Base-by-base conservation (phyloP, 2,329 filamentous ascomycete genomes). In the Fusarium pseudonygamai region DNA sequence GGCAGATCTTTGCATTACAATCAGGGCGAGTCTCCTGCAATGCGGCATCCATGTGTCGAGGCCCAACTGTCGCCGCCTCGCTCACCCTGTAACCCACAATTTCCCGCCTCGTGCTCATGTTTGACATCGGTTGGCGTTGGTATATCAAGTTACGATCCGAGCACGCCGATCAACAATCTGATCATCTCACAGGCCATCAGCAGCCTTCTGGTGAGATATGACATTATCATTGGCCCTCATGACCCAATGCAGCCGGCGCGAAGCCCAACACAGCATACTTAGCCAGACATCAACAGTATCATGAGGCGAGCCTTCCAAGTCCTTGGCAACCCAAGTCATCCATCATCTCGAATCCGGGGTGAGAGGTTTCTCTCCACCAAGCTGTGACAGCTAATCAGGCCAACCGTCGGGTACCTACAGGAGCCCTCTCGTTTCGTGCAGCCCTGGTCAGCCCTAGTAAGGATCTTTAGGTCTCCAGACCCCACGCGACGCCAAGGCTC, bases 341-440 rank as follows among this genome's bases (percentile, higher is more conserved):
- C 73, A 60, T 66, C 60, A 60, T 50, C 62, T 66, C 55, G 68
- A 77, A 77, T 77, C 75, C 39, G 75, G 75, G 73, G 75, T 72
- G 64, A 67, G 57, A 46, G 60, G 52, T 57, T 45, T 63, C 72
- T 76, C 72, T 71, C 75, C 75, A 73, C 73, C 64, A 69, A 75
- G 53, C 67, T 77, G 75, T 64, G 71, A 77, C 75, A 71, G 56
- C 71, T 67, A 74, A 43, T 64, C 53, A 69, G 68, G 56, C 60
- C 56, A 66, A 50, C 57, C 60, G 64, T 63, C 63, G 67, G 70
- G 70, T 73, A 71, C 70, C 72, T 77, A 74, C 65, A 71, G 67
- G 59, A 69, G 65, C 40, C 36, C 60, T 64, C 60, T 70, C 60
- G 65, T 70, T 70, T 70, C 66, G 47, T 70, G 67, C 74, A 76